Evolutionary conservation across 192 early-diverging fungal genomes (phyloP), one percentile per base, ranked within the genome.

Genomic region (Coemansia sp.): DNA sequence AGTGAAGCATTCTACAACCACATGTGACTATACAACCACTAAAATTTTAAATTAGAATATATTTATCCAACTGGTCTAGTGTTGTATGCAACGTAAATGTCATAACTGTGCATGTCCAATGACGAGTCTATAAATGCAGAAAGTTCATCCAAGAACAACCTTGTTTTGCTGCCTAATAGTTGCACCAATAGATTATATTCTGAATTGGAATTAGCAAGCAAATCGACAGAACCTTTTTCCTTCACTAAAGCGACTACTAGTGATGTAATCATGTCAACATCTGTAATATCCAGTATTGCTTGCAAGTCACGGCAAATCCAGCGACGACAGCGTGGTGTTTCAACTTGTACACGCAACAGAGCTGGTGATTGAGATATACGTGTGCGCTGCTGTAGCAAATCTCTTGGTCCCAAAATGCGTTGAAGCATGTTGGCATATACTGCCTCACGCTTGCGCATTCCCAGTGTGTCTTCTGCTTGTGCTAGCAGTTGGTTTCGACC

Each of bases 291-390:
- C 21, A 77, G 38, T 10, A 62, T 37, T 3, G 60, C 70, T n/a
- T 50, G 58, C 7, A 77, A 53, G 44, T 77, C 75, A 7, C 75
- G 57, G 7, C 25, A 24, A 36, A 77, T 72, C 75, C 75, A 77
- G 20, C 34, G n/a, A 1, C 60, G 62, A 37, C 62, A 65, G 5
- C 70, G 61, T 15, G 24, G 47, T 14, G 24, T 34, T 4, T 3
- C 37, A 34, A 77, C 37, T 4, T 67, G 61, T 24, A n/a, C 40
- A 4, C 40, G 40, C 5, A 44, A 44, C 15, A 44, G 5, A 44
- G 15, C 15, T 0, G 40, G 40, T n/a, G 40, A 44, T 44, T 44
- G 40, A 15, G 40, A 44, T 15, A 44, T 44, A 5, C 40, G 40
- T 3, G 40, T 44, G 40, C 40, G 40, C 15, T n/a, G 11, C 15